Evolutionary conservation across 805 yeast species (phyloP), one percentile per base, ranked within the genome.

Genomic region (Candida nemodendra): DNA sequence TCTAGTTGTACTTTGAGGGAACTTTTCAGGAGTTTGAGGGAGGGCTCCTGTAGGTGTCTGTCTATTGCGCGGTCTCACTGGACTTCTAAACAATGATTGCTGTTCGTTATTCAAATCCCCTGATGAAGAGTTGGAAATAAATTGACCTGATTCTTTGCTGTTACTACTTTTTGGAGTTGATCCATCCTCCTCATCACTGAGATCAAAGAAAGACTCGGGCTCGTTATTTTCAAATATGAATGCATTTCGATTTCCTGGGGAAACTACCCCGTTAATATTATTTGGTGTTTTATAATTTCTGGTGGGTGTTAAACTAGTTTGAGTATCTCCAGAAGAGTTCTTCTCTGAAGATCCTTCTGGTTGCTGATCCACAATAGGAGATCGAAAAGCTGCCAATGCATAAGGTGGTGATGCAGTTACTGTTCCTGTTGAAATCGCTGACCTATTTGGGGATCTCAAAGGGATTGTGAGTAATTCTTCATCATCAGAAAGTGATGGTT

Each of bases 401-500:
- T 41, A 38, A 3, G 22, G 23, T n/a, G 28, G 15, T n/a, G n/a
- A n/a, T n/a, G n/a, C n/a, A n/a, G n/a, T n/a, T n/a, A n/a, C n/a
- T n/a, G n/a, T n/a, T n/a, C n/a, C n/a, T 18, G 50, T 41, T 0
- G 48, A 34, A 4, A 21, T 21, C 2, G 36, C 32, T 9, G 38
- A 18, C 34, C 64, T 47, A 28, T 47, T 50, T 2, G 66, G 66
- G 12, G 66, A 61, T 36, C 64, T 48, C 13, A 56, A 28, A 11
- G 66, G 65, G 22, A 58, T 58, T 4, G 51, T 47, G 22, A 54
- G 41, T 21, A 50, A 23, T n/a, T 51, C 51, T 13, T 47, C 54
- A 15, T 44, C 51, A 11, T 53, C 46, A n/a, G 39, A 45, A 16
- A 21, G 28, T n/a, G 23, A 24, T 7, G 8, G 9, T 24, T 34